Evolutionary conservation across 129 eudicot species (phyloP).

Genomic region (Centaurea solstitialis): DNA sequence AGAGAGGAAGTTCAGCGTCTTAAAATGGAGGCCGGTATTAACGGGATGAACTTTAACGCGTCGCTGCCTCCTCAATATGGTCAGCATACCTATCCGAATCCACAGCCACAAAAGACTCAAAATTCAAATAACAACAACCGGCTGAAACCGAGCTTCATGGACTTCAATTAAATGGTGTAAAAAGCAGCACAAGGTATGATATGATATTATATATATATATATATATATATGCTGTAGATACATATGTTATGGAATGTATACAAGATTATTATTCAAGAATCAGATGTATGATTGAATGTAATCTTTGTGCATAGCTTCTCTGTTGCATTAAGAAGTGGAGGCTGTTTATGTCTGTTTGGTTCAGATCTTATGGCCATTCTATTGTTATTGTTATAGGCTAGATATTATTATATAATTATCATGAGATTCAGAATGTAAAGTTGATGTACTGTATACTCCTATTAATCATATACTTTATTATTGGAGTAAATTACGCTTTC

Average conservation of each 20-base stretch:
- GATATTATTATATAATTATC: neutral
- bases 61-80: conserved; percentile 45
- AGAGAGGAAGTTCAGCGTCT: conserved; percentile 84
- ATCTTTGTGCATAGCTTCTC: neutral
- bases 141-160: conserved; percentile 60
- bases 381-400: neutral
- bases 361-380: neutral
- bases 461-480: neutral
- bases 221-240: conserved; percentile 1
- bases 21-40: conserved; percentile 71
- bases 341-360: neutral
- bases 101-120: conserved; percentile 51
- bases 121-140: conserved; percentile 14
- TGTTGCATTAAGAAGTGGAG: neutral
- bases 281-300: neutral
- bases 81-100: conserved; percentile 27
- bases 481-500: neutral
- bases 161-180: conserved; percentile 43
- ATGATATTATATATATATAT: conserved; percentile 21
- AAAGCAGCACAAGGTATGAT: conserved; percentile 3
- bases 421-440: neutral
- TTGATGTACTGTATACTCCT: neutral
- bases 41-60: conserved; percentile 48
- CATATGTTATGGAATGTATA: neutral
- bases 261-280: neutral